phyloP scores from a whole-genome alignment of 1,284 basidiomycete species.

The Apiotrichum sp. region DNA sequence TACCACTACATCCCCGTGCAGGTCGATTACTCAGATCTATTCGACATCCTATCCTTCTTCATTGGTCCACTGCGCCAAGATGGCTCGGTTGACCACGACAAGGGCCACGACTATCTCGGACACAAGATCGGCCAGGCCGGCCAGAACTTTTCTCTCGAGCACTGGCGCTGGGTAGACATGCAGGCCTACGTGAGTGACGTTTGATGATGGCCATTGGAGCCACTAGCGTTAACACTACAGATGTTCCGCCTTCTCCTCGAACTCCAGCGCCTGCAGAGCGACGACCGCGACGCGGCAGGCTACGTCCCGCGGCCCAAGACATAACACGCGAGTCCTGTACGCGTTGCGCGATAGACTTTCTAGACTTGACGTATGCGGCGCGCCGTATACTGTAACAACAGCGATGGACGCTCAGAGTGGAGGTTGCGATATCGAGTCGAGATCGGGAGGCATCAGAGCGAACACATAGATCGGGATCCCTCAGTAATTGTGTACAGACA shows the following conservation, averaged over 20 bases:
- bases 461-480: too few relatives aligned
- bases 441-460: too few relatives aligned
- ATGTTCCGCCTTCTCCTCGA: conserved; percentile 46
- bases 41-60: conserved; percentile 50
- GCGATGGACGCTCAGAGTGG: too few relatives aligned
- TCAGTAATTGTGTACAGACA: too few relatives aligned
- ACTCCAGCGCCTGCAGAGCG: conserved; percentile 34
- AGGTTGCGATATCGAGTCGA: too few relatives aligned
- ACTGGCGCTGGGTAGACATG: conserved; percentile 51
- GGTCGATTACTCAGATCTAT: conserved; percentile 49
- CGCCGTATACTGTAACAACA: too few relatives aligned
- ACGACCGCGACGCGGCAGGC: conserved; percentile 34
- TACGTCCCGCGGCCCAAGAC: conserved; percentile 6
- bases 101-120: conserved; percentile 47
- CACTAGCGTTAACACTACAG: conserved; percentile 12
- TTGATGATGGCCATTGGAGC: too few relatives aligned
- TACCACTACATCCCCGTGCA: conserved; percentile 49
- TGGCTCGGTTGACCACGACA: conserved; percentile 36
- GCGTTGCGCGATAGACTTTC: too few relatives aligned
- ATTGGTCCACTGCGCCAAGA: conserved; percentile 41
- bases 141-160: conserved; percentile 46
- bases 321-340: too few relatives aligned
- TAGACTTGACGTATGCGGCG: too few relatives aligned
- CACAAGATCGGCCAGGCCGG: conserved; percentile 49
- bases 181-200: conserved; percentile 46